Percentiles rank a stretch among this genome's conserved stretches.
phyloP scores from a whole-genome alignment of 805 yeast genomes.

The Lipomyces anomalus region DNA sequence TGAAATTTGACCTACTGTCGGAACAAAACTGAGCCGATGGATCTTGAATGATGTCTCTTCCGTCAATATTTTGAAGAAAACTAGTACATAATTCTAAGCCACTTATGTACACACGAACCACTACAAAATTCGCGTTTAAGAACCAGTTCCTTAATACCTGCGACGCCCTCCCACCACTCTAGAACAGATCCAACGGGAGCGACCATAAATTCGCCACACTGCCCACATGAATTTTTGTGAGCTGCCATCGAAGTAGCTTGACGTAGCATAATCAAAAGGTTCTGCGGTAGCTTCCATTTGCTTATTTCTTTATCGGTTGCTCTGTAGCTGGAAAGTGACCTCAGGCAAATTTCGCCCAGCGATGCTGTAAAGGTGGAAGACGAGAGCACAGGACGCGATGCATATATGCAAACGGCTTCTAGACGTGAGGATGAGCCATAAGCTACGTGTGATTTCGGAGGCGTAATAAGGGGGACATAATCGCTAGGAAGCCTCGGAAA shows the following conservation, averaged over 20 bases:
- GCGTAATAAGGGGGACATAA: not conserved
- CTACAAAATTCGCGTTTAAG: slow-evolving; percentile 26
- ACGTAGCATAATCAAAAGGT: slow-evolving; percentile 13
- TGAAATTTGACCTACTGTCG: too few relatives aligned
- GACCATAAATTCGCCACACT: slow-evolving; percentile 28
- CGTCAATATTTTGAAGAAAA: too few relatives aligned
- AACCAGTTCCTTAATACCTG: slow-evolving; percentile 19
- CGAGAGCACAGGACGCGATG: not conserved
- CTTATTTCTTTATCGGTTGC: slow-evolving; percentile 20
- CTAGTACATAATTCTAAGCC: slow-evolving; percentile 3
- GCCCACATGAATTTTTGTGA: slow-evolving; percentile 28
- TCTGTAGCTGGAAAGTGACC: slow-evolving; percentile 21
- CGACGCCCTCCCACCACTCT: slow-evolving; percentile 34
- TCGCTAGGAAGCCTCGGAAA: slow-evolving; percentile 26
- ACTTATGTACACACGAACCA: slow-evolving; percentile 15
- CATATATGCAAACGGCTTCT: not conserved
- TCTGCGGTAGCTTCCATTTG: slow-evolving; percentile 23
- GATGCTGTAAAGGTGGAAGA: slow-evolving; percentile 9
- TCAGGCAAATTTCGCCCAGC: slow-evolving; percentile 22
- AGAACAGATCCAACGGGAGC: slow-evolving; percentile 27
- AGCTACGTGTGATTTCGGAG: not conserved
- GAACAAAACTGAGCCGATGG: too few relatives aligned
- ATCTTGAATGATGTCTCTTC: too few relatives aligned
- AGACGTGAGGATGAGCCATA: slow-evolving; percentile 2
- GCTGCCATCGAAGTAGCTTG: slow-evolving; percentile 22